Base-by-base conservation (phyloP, 345 rosid species). In the Rhodomyrtus tomentosa region DNA sequence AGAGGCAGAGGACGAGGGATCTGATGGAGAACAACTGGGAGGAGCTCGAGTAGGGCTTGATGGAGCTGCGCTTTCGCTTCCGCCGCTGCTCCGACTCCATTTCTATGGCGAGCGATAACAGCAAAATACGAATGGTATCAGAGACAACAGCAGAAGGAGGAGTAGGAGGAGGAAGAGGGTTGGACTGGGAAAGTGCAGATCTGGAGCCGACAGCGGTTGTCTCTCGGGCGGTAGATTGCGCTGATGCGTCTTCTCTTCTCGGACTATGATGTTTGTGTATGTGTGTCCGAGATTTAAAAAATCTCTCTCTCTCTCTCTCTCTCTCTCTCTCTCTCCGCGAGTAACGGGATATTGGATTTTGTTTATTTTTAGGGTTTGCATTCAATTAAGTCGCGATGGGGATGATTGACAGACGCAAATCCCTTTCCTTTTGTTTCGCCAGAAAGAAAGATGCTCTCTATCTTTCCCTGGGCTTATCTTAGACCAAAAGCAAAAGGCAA, bases 61-160 rank as follows among this genome's bases (percentile, higher is more conserved):
- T 36, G 76, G 24, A 32, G 91, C 83, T 48, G 56, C 94, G 91
- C 95, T 95, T 97, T 87, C 98, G 92, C 94, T 92, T 97, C 87
- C 95, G 88, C 83, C 95, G 92, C 85, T 90, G 93, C 89, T 95
- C 98, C 10, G 93, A 93, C 82, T 97, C 98, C 98, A 91, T 93
- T n/a, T 3, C 49, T 3, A 25, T 36, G 45, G 76, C 1, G 8
- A 38, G n/a, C 11, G 76, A 32, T 18, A 16, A 16, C 0, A 32
- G 32, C 45, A 68, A 68, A 68, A 32, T n/a, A 11, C 11, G 76
- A 32, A 16, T 9, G 76, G 76, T 32, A 18, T 20, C 76, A 4
- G 12, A 62, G 76, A 38, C 7, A 15, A 22, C 29, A 29, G 21
- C 1, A 29, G 73, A 13, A 59, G 72, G 25, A 54, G 49, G 20